Percentiles rank a stretch among this genome's conserved stretches.
phyloP scores from a whole-genome alignment of 176 grass and related monocot species.

The Poa pratensis region DNA sequence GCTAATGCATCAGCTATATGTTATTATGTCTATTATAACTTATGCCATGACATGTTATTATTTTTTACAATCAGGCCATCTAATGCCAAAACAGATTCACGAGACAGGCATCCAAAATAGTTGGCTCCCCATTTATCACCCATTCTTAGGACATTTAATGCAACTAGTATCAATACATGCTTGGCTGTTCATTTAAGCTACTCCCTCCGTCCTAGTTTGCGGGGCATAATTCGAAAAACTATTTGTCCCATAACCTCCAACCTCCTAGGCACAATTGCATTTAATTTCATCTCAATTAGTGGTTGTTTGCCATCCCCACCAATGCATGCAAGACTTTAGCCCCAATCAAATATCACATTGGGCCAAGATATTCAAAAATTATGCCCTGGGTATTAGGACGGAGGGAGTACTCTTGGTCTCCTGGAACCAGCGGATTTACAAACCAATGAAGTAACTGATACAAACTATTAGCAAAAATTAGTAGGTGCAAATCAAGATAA shows the following conservation, averaged over 20 bases:
- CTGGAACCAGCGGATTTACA: background rate
- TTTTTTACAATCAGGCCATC: background rate
- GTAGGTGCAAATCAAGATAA: conserved; percentile 12
- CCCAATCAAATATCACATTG: no score
- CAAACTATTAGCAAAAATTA: conserved; percentile 25
- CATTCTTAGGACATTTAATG: background rate
- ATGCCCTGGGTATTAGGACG: no score
- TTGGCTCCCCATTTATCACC: background rate
- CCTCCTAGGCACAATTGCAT: no score
- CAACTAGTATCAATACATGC: background rate
- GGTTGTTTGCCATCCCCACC: no score
- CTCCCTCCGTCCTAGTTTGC: background rate
- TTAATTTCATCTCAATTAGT: no score
- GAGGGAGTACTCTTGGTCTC: background rate
- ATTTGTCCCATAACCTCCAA: no score
- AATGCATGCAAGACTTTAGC: no score
- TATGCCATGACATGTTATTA: background rate
- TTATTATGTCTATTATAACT: conserved; percentile 13
- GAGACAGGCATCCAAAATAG: conserved; percentile 9
- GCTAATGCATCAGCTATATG: conserved; percentile 10
- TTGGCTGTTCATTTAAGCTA: background rate
- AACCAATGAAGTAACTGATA: background rate
- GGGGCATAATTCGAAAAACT: no score
- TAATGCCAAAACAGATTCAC: conserved; percentile 15
- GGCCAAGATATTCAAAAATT: no score